Evolutionary conservation across 2,329 filamentous ascomycete genomes (phyloP).

Genomic region (Colletotrichum kahawae): DNA sequence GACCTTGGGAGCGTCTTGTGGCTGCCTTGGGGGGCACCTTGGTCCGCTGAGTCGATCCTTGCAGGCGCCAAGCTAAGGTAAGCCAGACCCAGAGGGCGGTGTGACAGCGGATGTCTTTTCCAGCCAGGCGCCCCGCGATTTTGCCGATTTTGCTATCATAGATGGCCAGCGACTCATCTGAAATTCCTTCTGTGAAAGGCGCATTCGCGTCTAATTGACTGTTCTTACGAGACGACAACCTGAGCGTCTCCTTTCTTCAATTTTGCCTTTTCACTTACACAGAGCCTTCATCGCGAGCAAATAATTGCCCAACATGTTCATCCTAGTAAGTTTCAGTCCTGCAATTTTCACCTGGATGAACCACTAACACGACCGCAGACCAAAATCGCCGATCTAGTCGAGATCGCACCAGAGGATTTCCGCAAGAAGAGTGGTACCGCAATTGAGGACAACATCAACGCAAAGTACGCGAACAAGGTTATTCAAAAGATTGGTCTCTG

Average conservation of each 20-base stretch:
- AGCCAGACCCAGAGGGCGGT: slow-evolving; percentile 6
- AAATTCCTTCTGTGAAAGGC: neutral
- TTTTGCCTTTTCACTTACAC: neutral
- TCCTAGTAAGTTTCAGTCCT: slow-evolving; percentile 44
- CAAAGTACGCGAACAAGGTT: slow-evolving; percentile 94
- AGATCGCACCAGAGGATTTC: slow-evolving; percentile 90
- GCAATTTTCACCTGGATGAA: neutral
- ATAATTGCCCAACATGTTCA: slow-evolving; percentile 47
- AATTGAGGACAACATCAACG: slow-evolving; percentile 95
- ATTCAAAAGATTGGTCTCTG: slow-evolving; percentile 95
- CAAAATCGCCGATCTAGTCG: slow-evolving; percentile 91
- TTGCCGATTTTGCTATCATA: slow-evolving; percentile 7
- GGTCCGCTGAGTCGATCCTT: neutral
- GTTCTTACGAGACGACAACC: neutral
- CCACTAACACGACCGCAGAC: slow-evolving; percentile 60
- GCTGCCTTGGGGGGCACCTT: neutral
- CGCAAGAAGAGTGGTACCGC: slow-evolving; percentile 80
- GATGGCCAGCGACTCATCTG: neutral
- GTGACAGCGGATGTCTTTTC: neutral
- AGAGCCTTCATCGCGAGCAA: neutral
- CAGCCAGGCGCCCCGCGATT: slow-evolving; percentile 7
- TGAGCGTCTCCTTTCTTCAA: neutral
- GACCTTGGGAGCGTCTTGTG: neutral
- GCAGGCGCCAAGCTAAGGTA: neutral
- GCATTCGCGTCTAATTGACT: neutral